Evolutionary conservation across 176 grass and related monocot genomes (phyloP).

Genomic region (Aegilops speltoides): DNA sequence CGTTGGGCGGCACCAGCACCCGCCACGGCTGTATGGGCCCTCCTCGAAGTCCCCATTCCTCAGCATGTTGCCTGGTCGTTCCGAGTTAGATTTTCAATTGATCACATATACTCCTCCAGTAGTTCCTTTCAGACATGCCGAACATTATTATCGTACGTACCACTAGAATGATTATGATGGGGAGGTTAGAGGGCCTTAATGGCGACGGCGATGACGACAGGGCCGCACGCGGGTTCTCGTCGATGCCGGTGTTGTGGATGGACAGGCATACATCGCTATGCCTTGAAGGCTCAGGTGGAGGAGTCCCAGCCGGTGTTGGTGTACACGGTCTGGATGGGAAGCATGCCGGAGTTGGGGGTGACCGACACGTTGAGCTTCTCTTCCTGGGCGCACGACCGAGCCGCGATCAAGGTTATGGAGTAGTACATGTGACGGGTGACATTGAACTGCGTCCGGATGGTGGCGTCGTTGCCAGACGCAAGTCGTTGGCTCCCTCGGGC

Average conservation of each 20-base stretch:
- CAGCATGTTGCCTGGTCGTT: neutral
- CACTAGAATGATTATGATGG: too few relatives aligned
- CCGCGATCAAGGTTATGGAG: constrained; percentile 37
- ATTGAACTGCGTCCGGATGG: too few relatives aligned
- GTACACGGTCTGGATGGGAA: constrained; percentile 51
- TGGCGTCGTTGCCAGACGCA: too few relatives aligned
- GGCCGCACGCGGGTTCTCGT: constrained; percentile 55
- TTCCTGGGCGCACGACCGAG: constrained; percentile 53
- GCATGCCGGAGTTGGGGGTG: constrained; percentile 29
- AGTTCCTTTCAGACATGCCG: too few relatives aligned
- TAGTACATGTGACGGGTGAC: too few relatives aligned
- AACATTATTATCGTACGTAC: too few relatives aligned
- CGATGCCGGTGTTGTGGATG: constrained; percentile 55
- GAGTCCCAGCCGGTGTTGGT: constrained; percentile 59
- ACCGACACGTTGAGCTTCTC: constrained; percentile 56
- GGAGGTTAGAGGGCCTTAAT: constrained; percentile 30
- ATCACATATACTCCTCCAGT: too few relatives aligned
- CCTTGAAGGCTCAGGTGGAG: constrained; percentile 44
- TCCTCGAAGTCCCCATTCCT: neutral
- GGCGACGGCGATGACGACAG: constrained; percentile 43
- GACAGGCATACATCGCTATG: constrained; percentile 6
- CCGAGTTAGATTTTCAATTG: too few relatives aligned
- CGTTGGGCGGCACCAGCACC: too few relatives aligned
- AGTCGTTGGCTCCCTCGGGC: too few relatives aligned
- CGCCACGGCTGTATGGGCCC: neutral